Evolutionary conservation across 352 stramenopile genomes (phyloP).

Genomic region (Blastocystis sp.): DNA sequence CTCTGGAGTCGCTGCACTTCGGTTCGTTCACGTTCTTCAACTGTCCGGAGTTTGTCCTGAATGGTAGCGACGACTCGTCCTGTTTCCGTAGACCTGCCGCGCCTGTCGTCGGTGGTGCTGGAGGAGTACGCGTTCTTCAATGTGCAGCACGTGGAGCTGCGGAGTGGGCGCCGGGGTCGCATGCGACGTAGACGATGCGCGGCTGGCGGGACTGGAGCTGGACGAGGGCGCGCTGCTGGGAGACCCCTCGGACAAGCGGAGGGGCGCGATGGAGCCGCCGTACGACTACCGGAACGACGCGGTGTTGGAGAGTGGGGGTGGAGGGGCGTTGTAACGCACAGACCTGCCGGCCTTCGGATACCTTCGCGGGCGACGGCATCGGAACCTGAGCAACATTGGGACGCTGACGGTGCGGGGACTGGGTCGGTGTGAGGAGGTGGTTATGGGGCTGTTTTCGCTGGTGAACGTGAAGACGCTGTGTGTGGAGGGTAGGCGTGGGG

Average conservation of each 20-base stretch:
- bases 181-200: neutral
- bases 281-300: neutral
- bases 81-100: neutral
- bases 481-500: neutral
- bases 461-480: neutral
- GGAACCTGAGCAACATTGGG: neutral
- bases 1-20: neutral
- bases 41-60: neutral
- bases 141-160: neutral
- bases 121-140: neutral
- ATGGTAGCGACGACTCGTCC: neutral
- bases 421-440: neutral
- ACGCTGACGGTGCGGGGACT: neutral
- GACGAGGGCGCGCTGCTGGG: neutral
- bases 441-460: neutral
- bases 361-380: neutral
- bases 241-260: neutral
- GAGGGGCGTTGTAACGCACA: neutral
- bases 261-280: neutral
- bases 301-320: neutral
- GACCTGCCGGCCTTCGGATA: neutral
- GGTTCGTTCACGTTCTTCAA: neutral
- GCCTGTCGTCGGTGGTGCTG: neutral
- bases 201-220: neutral
- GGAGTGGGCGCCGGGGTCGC: neutral